These are phyloP conservation scores for Pichia gijzeniarum DNA, from an alignment of 805 yeast species.

Conservation along the genomic window DNA sequence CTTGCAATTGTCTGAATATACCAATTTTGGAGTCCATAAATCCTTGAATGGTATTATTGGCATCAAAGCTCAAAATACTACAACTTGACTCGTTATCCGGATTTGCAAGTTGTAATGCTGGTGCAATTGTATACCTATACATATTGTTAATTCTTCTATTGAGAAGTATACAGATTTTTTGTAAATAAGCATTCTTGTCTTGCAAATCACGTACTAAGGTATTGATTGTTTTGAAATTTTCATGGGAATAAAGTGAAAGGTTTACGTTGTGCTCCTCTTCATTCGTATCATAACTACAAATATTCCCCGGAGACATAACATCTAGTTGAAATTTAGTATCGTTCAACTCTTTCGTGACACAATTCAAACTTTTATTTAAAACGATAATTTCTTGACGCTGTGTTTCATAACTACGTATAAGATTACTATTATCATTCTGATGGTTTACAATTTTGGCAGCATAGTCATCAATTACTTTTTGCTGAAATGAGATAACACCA, in stretches of 20 bases:
- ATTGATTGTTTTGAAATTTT: neutral
- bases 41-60: neutral
- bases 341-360: too few relatives aligned
- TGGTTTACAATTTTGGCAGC: too few relatives aligned
- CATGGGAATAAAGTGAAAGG: neutral
- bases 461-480: too few relatives aligned
- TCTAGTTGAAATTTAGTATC: neutral
- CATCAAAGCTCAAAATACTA: constrained; percentile 1
- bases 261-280: neutral
- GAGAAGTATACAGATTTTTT: neutral
- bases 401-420: too few relatives aligned
- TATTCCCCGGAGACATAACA: neutral
- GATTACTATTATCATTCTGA: too few relatives aligned
- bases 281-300: neutral
- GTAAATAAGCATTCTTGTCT: constrained; percentile 3
- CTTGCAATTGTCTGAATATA: neutral
- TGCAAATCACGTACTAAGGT: neutral
- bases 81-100: neutral
- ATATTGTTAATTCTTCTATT: neutral
- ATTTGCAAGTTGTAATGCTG: neutral
- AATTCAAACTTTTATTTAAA: too few relatives aligned
- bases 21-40: constrained; percentile 2
- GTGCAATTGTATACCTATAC: constrained; percentile 7
- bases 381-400: too few relatives aligned
- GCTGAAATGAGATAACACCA: too few relatives aligned